phyloP scores from a whole-genome alignment of 129 eudicot species.

The Escallonia herrerae region DNA sequence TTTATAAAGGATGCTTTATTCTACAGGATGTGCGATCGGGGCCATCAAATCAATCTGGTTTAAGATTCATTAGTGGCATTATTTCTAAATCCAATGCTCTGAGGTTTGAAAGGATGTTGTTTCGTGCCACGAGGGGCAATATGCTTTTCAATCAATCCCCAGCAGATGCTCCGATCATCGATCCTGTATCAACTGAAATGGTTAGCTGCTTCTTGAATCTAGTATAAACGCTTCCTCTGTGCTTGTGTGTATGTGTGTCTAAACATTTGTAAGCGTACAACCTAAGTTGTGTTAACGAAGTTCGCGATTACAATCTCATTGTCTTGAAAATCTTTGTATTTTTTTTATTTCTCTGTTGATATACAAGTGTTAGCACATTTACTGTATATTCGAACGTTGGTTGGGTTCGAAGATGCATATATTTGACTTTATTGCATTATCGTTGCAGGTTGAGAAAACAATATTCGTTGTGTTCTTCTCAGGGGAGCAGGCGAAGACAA shows the following conservation, averaged over 20 bases:
- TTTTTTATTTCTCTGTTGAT: conserved; percentile 1
- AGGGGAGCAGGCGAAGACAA: conserved; percentile 92
- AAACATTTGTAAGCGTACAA: conserved; percentile 7
- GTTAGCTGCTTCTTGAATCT: conserved; percentile 26
- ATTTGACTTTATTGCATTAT: conserved; percentile 7
- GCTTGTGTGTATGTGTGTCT: not conserved
- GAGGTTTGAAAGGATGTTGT: conserved; percentile 87
- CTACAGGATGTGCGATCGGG: conserved; percentile 81
- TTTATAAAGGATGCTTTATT: conserved; percentile 8
- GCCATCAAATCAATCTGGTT: conserved; percentile 63
- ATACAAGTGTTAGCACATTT: not conserved
- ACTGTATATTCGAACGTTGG: not conserved
- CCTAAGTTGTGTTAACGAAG: not conserved
- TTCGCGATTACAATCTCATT: conserved; percentile 1
- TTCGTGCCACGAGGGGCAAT: conserved; percentile 98
- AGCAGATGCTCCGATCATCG: conserved; percentile 83
- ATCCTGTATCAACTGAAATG: conserved; percentile 83
- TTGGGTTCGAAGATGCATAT: not conserved
- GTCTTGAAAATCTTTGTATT: conserved; percentile 6
- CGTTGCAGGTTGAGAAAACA: conserved; percentile 83
- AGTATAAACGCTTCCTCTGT: not conserved
- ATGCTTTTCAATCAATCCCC: conserved; percentile 89
- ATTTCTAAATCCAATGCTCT: conserved; percentile 71
- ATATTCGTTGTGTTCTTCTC: conserved; percentile 96
- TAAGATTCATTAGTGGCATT: conserved; percentile 87